These are phyloP conservation scores for Fusarium tjaetaba DNA, from an alignment of 2,329 filamentous ascomycete genomes.

Conservation along the genomic window DNA sequence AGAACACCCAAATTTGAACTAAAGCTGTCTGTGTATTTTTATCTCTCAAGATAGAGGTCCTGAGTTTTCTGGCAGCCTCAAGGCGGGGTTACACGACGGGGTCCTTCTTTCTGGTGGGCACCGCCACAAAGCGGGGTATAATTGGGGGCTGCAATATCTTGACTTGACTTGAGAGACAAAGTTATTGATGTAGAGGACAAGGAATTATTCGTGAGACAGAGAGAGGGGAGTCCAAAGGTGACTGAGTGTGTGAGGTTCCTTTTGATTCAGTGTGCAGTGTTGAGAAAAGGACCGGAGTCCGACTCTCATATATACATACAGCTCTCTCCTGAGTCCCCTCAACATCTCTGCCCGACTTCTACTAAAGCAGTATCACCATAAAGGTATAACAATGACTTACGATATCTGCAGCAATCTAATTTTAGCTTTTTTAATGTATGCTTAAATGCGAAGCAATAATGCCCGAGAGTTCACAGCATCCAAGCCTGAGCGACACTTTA, in stretches of 20 bases:
- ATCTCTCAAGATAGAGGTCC: accelerated
- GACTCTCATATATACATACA: neutral
- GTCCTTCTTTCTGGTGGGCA: conserved; percentile 25
- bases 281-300: neutral
- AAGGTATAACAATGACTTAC: neutral
- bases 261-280: neutral
- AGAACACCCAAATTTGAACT: no score
- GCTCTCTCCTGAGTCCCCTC: neutral
- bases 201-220: neutral
- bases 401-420: neutral
- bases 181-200: neutral
- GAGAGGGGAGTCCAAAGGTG: accelerated
- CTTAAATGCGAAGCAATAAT: neutral
- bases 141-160: neutral
- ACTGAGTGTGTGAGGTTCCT: neutral
- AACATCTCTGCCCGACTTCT: neutral
- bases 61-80: neutral
- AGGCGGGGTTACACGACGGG: conserved; percentile 31
- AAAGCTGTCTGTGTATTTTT: neutral
- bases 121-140: conserved; percentile 44
- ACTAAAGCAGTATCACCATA: neutral
- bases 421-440: neutral
- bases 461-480: neutral
- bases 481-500: neutral
- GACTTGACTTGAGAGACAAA: neutral